phyloP scores from a whole-genome alignment of 192 early-diverging fungal species.

The Gigaspora rosea region DNA sequence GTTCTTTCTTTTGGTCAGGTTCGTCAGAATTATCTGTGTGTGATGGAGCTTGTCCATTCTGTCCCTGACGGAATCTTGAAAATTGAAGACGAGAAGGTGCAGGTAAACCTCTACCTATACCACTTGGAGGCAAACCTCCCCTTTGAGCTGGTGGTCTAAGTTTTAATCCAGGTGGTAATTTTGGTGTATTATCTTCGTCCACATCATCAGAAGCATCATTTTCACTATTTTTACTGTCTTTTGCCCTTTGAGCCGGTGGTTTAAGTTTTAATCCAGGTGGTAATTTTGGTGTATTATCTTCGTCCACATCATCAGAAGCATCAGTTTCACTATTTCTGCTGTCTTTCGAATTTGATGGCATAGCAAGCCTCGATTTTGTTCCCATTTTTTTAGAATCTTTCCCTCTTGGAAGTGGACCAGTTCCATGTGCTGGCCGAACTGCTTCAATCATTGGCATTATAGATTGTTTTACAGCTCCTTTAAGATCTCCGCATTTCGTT shows the following conservation, averaged over 20 bases:
- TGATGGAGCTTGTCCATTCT: constrained; percentile 27
- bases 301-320: constrained; percentile 37
- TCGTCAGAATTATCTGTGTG: background rate
- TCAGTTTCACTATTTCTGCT: constrained; percentile 18
- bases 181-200: too few relatives aligned
- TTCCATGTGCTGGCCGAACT: constrained; percentile 47
- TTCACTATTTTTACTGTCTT: background rate
- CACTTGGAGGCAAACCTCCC: background rate
- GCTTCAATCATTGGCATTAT: constrained; percentile 79
- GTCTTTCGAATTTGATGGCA: constrained; percentile 31
- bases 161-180: background rate
- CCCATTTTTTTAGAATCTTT: constrained; percentile 22
- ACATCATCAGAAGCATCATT: background rate
- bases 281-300: constrained; percentile 33
- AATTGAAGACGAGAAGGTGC: constrained; percentile 28
- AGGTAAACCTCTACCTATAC: background rate
- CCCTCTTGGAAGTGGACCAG: constrained; percentile 1
- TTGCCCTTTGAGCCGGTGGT: background rate
- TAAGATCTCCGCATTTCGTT: constrained; percentile 73
- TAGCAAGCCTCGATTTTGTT: constrained; percentile 48
- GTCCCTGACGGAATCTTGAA: background rate
- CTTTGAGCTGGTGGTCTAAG: constrained; percentile 19
- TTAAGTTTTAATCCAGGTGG: constrained; percentile 27
- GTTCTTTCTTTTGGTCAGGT: constrained; percentile 16
- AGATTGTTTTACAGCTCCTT: constrained; percentile 70